Conservation (phyloP, 2,329 filamentous ascomycete genomes). For the Fusarium floridanum region DNA sequence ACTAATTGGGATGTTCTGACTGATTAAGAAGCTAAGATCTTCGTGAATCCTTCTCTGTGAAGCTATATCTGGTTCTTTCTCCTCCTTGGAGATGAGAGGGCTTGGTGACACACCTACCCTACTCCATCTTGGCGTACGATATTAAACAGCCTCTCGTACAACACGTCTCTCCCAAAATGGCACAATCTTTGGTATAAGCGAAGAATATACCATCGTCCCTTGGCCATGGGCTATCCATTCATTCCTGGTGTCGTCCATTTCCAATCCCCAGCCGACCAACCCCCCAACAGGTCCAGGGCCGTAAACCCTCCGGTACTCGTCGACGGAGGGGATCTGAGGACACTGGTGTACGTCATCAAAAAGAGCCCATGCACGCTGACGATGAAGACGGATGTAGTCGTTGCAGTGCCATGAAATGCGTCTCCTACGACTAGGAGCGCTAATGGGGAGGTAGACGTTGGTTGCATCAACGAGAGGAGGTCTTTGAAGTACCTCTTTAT, state of each 20-base stretch:
- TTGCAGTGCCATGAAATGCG: constrained; percentile 9
- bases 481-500: neutral
- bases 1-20: neutral
- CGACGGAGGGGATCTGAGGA: neutral
- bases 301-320: neutral
- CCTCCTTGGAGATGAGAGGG: neutral
- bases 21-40: neutral
- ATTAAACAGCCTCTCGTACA: neutral
- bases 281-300: neutral
- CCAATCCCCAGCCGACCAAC: neutral
- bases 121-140: neutral
- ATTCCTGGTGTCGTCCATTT: neutral
- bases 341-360: neutral
- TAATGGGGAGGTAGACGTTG: constrained; percentile 3
- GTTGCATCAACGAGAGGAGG: constrained; percentile 1
- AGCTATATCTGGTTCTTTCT: neutral
- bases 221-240: neutral
- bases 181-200: neutral
- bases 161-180: neutral
- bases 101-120: neutral
- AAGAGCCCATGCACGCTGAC: constrained; percentile 9
- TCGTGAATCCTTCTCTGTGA: neutral
- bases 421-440: neutral
- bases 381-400: constrained; percentile 6
- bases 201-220: neutral